These are phyloP conservation scores for Euphorbia schlechtendalii DNA, from an alignment of 441 rosid genomes.

Conservation along the genomic window DNA sequence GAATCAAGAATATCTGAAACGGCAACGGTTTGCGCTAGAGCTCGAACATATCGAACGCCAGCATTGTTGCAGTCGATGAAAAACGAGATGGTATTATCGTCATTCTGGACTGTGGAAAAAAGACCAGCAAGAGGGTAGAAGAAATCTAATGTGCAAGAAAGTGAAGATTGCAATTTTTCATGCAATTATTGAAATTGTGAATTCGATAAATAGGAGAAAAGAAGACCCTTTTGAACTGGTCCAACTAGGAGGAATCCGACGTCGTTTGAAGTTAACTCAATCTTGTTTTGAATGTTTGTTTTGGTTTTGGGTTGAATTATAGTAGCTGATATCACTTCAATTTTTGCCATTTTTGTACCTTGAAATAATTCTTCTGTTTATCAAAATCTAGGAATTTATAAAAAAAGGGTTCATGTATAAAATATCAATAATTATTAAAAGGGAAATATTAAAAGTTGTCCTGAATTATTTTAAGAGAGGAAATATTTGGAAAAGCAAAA, in stretches of 20 bases:
- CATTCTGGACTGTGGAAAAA: constrained; percentile 15
- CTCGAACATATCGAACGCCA: constrained; percentile 18
- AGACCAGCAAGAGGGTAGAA: constrained; percentile 23
- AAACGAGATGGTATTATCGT: constrained; percentile 14
- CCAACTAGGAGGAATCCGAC: background rate
- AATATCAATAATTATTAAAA: too few relatives aligned
- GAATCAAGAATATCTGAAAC: constrained; percentile 17
- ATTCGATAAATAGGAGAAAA: constrained; percentile 9
- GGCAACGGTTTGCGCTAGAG: constrained; percentile 13
- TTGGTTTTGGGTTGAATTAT: too few relatives aligned
- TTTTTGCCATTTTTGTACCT: too few relatives aligned
- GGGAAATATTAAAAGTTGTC: too few relatives aligned
- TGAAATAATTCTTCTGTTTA: too few relatives aligned
- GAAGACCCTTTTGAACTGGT: constrained; percentile 1
- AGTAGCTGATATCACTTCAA: too few relatives aligned
- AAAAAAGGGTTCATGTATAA: too few relatives aligned
- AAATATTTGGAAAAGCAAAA: too few relatives aligned
- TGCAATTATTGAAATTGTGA: background rate
- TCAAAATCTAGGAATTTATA: too few relatives aligned
- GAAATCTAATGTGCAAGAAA: constrained; percentile 23
- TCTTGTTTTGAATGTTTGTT: background rate
- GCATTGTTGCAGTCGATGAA: constrained; percentile 18
- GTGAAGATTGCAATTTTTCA: background rate
- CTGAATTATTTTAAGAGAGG: too few relatives aligned
- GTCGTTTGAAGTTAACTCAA: background rate